Evolutionary conservation across 768 basidiomycete genomes (phyloP), one percentile per base, ranked within the genome.

Genomic region (Leccinum boreale): DNA sequence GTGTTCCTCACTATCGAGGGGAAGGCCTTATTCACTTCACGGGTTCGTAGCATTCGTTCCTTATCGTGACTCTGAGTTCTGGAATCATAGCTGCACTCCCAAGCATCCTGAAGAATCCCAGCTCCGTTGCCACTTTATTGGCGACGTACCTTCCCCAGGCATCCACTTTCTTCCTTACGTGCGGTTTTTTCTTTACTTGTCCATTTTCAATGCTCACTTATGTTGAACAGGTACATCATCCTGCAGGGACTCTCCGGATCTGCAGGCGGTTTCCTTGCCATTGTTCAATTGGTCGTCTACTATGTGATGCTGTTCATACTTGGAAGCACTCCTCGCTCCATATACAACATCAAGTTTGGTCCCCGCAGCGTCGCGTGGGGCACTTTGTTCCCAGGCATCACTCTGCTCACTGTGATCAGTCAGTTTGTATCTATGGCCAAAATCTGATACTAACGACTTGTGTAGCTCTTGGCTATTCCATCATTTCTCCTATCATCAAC

Each of bases 401-500:
- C 94, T 0, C 82, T 97, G 3, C 75, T 97, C 47, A 82, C 85
- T 39, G 89, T 94, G 39, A 94, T 97, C 72, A 81, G 89, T 91
- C 58, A 66, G 86, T 78, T 21, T 23, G 26, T 21, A 14, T 29
- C 35, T 5, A 8, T 28, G 10, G 6, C 29, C 5, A 23, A 12
- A 47, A 26, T 29, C 24, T 29, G 4, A 45, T 24, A 56, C 39
- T 57, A 42, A 66, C 35, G n/a, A 19, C 21, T 24, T 55, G 19
- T 39, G 12, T 57, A 87, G 85, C 87, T 9, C 70, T 92, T 26
- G 87, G 82, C 2, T 98, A 98, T 75, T 87, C 86, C 33, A 81
- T 94, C 69, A 95, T 98, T 63, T 87, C 93, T 6, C 95, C 96
- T 0, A 80, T 98, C 68, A 94, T 97, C 77, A 95, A 93, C 62